Percentiles rank a stretch among this genome's conserved stretches.
Evolutionary conservation across 352 stramenopile genomes (phyloP).

Genomic region (Aphanomyces astaci): DNA sequence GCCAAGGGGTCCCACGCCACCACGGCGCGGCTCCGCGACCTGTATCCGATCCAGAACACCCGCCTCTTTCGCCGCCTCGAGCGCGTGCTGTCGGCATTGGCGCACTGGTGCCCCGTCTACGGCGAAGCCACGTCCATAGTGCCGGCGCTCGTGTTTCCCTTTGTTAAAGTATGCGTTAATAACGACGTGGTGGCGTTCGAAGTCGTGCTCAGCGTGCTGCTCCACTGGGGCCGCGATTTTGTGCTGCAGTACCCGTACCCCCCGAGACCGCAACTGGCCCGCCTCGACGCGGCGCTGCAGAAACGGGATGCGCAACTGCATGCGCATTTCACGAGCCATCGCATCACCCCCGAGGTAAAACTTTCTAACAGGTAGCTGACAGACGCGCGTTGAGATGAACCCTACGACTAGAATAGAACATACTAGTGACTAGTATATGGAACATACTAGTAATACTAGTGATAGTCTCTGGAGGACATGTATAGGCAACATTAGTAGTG

Average conservation of each 20-base stretch:
- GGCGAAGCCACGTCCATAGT: slow-evolving; percentile 77
- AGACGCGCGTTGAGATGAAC: too few relatives aligned
- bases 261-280: slow-evolving; percentile 54
- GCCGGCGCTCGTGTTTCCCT: slow-evolving; percentile 79
- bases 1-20: slow-evolving; percentile 67
- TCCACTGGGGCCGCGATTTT: slow-evolving; percentile 78
- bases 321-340: slow-evolving; percentile 64
- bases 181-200: slow-evolving; percentile 89
- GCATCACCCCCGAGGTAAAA: slow-evolving; percentile 41
- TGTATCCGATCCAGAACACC: slow-evolving; percentile 70
- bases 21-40: slow-evolving; percentile 55
- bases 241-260: slow-evolving; percentile 78
- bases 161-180: slow-evolving; percentile 77
- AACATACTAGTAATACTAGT: too few relatives aligned
- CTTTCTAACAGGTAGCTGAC: not conserved
- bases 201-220: slow-evolving; percentile 70
- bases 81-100: slow-evolving; percentile 72
- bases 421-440: too few relatives aligned
- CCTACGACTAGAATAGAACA: too few relatives aligned
- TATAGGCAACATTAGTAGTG: too few relatives aligned
- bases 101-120: slow-evolving; percentile 89
- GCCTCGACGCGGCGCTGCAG: slow-evolving; percentile 66
- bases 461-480: too few relatives aligned
- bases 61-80: slow-evolving; percentile 70
- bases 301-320: slow-evolving; percentile 58